A percentile compares a stretch with the other conserved stretches of the same genome.
These are phyloP conservation scores for Pelargonium exstipulatum DNA, from an alignment of 441 rosid genomes.

Conservation along the genomic window DNA sequence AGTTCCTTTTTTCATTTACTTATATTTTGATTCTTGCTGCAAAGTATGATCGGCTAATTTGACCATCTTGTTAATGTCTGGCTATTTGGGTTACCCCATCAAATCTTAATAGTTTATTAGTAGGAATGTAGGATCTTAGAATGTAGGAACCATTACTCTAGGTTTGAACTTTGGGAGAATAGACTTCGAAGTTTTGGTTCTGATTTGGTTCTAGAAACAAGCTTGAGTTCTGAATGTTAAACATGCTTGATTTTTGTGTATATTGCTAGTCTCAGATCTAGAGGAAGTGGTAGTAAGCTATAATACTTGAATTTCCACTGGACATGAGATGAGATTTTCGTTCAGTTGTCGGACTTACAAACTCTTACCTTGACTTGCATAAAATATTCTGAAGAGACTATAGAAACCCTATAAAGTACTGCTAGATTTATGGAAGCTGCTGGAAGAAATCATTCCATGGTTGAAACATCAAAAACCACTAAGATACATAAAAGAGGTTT, in stretches of 20 bases:
- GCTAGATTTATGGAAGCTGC: background rate
- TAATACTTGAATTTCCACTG: background rate
- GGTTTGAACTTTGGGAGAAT: background rate
- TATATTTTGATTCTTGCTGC: background rate
- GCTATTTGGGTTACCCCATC: background rate
- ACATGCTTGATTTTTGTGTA: background rate
- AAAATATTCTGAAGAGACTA: background rate
- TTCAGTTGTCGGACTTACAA: too few species aligned
- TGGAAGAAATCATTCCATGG: background rate
- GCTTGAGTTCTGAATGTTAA: background rate
- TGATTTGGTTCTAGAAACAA: background rate
- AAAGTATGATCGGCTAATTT: conserved; percentile 1
- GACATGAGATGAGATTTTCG: too few species aligned
- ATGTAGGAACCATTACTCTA: background rate
- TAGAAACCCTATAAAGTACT: background rate
- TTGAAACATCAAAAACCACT: background rate
- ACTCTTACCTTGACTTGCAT: background rate
- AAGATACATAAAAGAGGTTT: background rate
- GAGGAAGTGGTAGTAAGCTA: background rate
- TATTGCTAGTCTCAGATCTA: too few species aligned
- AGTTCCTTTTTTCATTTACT: too few species aligned
- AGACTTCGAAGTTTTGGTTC: background rate
- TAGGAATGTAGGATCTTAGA: background rate
- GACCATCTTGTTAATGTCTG: background rate
- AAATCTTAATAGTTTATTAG: background rate